Base-by-base conservation (phyloP, 192 early-diverging fungal genomes). In the Backusella parvicylindrica region DNA sequence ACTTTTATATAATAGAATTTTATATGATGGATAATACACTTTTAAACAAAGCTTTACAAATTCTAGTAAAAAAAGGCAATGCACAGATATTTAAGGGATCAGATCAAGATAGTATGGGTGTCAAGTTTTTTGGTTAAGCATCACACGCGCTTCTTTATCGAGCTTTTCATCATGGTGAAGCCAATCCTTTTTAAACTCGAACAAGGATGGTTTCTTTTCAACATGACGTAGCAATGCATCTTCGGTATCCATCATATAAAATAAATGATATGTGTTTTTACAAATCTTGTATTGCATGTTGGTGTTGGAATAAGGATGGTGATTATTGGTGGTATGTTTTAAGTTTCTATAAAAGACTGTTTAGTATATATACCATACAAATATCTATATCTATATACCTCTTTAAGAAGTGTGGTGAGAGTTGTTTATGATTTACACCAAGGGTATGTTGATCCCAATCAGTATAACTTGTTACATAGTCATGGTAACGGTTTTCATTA, bases 211-310 rank as follows among this genome's bases (percentile, higher is more conserved):
- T 36, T 33, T 50, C 12, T 16, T 35, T 82, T 86, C 79, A 75
- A 84, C 33, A 72, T 47, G 9, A 56, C 65, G n/a, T n/a, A n/a
- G n/a, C n/a, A n/a, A n/a, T n/a, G n/a, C n/a, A 68, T 75, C 71
- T 73, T 80, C 71, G 8, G 74, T 75, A 23, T 74, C 63, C 2
- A 72, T 72, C 68, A 75, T 53, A 71, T 80, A 80, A 73, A 96
- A 98, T 60, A 99, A 91, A 84, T 96, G 95, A 87, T 99, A 99
- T 2, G 97, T 97, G 79, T 98, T 97, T 43, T 93, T 88, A 63
- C 95, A 95, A 38, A 99, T 98, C 87, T 99, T 99, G 81, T 97
- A 91, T 80, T 99, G 94, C 72, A 99, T 84, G 5, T 94, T 94
- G 79, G 87, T 86, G 40, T 87, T 86, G 56, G 88, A 89, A 78